Conservation (phyloP, 352 stramenopile species). For the Phytophthora sojae region DNA sequence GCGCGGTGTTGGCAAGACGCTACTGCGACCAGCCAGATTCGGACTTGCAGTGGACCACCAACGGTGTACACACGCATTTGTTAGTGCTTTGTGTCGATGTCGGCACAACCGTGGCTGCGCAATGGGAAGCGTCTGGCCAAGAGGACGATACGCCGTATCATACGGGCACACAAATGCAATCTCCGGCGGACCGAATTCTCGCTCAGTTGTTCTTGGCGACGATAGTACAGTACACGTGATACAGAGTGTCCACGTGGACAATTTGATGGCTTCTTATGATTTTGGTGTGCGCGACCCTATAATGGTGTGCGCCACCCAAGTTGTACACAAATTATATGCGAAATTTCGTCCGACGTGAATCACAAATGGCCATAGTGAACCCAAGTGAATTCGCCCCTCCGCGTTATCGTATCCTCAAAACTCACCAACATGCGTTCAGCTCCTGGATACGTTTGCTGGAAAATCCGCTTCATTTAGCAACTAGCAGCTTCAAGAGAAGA, state of each 20-base stretch:
- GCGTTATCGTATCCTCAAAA: conserved; percentile 4
- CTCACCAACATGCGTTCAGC: neutral
- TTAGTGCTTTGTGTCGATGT: too few relatives aligned
- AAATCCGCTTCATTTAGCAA: conserved; percentile 39
- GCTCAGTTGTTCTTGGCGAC: too few relatives aligned
- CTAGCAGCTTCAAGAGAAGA: conserved; percentile 36
- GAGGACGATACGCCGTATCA: too few relatives aligned
- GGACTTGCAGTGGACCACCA: too few relatives aligned
- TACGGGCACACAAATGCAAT: too few relatives aligned
- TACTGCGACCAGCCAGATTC: too few relatives aligned
- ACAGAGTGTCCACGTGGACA: neutral
- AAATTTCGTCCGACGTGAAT: conserved; percentile 25
- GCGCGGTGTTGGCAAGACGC: too few relatives aligned
- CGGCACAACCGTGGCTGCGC: too few relatives aligned
- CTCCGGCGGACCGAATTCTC: too few relatives aligned
- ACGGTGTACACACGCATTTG: too few relatives aligned
- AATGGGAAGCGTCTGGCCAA: too few relatives aligned
- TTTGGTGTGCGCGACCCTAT: neutral
- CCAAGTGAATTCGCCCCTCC: conserved; percentile 11
- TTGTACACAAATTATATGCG: conserved; percentile 10
- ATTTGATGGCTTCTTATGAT: neutral
- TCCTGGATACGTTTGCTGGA: conserved; percentile 23
- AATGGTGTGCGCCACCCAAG: conserved; percentile 9
- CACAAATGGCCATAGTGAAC: conserved; percentile 31
- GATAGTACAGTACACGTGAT: neutral